Evolutionary conservation across 2,329 filamentous ascomycete species (phyloP).

Genomic region (Teratosphaeria nubilosa): DNA sequence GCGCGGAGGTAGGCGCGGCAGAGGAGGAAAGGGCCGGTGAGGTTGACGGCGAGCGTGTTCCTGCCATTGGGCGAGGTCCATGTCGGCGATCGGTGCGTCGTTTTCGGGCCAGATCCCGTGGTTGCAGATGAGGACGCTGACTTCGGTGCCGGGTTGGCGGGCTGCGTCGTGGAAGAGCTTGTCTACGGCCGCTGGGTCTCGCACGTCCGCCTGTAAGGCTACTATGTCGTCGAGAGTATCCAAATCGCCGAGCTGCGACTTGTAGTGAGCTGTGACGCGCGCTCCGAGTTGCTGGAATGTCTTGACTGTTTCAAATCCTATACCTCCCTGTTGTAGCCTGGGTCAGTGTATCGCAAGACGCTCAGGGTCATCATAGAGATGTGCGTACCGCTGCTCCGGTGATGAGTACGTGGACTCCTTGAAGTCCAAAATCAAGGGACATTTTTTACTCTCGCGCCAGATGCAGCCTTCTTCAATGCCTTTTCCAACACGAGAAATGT

Average conservation of each 20-base stretch:
- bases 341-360: background rate
- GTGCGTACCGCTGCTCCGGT: constrained; percentile 22
- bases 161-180: constrained; percentile 22
- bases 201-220: constrained; percentile 24
- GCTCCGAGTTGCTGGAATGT: constrained; percentile 24
- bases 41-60: constrained; percentile 20
- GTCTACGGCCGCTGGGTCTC: constrained; percentile 22
- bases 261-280: constrained; percentile 32
- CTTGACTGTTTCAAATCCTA: constrained; percentile 20
- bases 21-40: constrained; percentile 22
- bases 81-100: constrained; percentile 16
- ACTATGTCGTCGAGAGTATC: constrained; percentile 14
- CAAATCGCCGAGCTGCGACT: constrained; percentile 25
- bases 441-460: constrained; percentile 4
- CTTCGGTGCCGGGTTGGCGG: constrained; percentile 24
- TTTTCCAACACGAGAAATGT: too few species aligned
- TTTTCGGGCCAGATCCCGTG: constrained; percentile 24
- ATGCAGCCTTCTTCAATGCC: too few species aligned
- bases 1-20: constrained; percentile 16
- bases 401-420: constrained; percentile 24
- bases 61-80: constrained; percentile 20
- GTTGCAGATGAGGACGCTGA: constrained; percentile 32
- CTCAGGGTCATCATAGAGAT: background rate
- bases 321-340: constrained; percentile 8
- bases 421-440: constrained; percentile 23